Evolutionary conservation across 106 monocot species (phyloP).

Genomic region (Allium cepa): DNA sequence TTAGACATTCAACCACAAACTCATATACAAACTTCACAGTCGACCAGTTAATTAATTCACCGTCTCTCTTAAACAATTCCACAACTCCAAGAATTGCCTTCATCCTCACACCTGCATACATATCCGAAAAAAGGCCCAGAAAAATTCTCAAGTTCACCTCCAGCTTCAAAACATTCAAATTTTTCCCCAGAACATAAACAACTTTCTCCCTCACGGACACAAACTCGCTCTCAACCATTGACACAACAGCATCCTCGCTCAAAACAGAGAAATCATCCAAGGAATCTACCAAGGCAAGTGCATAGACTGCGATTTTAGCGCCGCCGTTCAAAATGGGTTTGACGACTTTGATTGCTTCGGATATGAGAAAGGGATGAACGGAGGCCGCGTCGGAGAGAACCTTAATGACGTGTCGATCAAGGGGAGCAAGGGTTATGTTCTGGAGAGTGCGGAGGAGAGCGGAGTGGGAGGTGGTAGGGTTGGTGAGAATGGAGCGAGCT

Average conservation of each 20-base stretch:
- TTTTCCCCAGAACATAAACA: conserved; percentile 24
- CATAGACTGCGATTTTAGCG: conserved; percentile 21
- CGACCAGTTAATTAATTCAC: neutral
- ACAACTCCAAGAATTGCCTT: conserved; percentile 38
- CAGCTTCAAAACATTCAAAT: conserved; percentile 6
- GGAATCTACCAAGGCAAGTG: conserved; percentile 31
- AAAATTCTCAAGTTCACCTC: conserved; percentile 32
- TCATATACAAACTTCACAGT: conserved; percentile 28
- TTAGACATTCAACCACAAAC: conserved; percentile 30
- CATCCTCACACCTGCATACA: conserved; percentile 50
- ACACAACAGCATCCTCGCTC: conserved; percentile 23
- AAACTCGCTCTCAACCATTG: conserved; percentile 29
- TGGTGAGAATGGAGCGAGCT: conserved; percentile 1
- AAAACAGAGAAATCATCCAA: conserved; percentile 15
- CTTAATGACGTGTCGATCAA: neutral
- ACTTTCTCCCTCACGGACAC: conserved; percentile 36
- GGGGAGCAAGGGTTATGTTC: conserved; percentile 1
- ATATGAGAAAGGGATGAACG: neutral
- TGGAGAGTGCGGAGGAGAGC: neutral
- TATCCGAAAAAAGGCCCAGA: conserved; percentile 35
- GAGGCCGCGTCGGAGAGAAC: conserved; percentile 1
- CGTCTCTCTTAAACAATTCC: conserved; percentile 23
- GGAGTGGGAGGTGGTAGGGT: conserved; percentile 4
- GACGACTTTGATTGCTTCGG: conserved; percentile 1
- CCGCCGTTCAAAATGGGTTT: conserved; percentile 2